phyloP scores from a whole-genome alignment of 2,329 filamentous ascomycete species.

The Colletotrichum orbiculare region DNA sequence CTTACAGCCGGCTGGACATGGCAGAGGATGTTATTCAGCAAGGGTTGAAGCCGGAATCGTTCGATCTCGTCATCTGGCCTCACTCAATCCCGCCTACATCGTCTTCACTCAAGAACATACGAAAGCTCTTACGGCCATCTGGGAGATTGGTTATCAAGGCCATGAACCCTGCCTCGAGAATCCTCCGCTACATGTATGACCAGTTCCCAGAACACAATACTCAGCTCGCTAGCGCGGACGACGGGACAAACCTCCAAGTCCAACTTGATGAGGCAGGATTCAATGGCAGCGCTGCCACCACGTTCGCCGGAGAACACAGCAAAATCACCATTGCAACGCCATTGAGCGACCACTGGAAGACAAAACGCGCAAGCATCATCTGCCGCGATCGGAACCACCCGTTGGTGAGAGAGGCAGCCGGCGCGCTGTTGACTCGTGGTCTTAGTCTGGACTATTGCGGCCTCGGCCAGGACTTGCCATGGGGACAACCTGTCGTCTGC shows the following conservation, averaged over 20 bases:
- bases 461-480: slow-evolving; percentile 11
- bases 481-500: slow-evolving; percentile 22
- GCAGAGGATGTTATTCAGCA: slow-evolving; percentile 42
- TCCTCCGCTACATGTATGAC: neutral
- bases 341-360: neutral
- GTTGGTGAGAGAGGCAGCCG: neutral
- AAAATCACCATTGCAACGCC: slow-evolving; percentile 5
- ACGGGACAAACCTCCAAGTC: neutral
- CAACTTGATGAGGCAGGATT: slow-evolving; percentile 15
- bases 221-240: neutral
- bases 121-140: slow-evolving; percentile 20
- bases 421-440: neutral
- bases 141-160: slow-evolving; percentile 10
- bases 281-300: neutral
- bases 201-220: neutral
- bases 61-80: slow-evolving; percentile 42
- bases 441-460: neutral
- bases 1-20: slow-evolving; percentile 40
- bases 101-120: slow-evolving; percentile 4
- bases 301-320: slow-evolving; percentile 13
- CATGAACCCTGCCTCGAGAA: slow-evolving; percentile 14
- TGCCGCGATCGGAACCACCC: slow-evolving; percentile 9
- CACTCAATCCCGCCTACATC: neutral
- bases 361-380: slow-evolving; percentile 7
- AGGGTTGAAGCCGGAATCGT: slow-evolving; percentile 36